Evolutionary conservation across 2,329 filamentous ascomycete species (phyloP).

Genomic region (Colletotrichum phormii): DNA sequence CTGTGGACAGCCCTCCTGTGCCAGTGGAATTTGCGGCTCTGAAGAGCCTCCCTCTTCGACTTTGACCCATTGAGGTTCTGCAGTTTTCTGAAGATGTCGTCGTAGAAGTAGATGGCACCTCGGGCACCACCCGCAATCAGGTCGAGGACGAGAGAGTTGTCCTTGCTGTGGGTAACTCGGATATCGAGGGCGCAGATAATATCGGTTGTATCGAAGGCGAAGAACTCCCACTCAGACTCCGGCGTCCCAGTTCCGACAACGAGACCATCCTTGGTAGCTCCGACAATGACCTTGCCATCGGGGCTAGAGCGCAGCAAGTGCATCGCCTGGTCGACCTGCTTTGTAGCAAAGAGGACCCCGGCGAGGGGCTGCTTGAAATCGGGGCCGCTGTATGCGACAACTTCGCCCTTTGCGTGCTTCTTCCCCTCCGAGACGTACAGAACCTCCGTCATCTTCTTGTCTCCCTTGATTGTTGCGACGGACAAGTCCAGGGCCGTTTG

Average conservation of each 20-base stretch:
- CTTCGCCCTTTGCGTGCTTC: slow-evolving; percentile 41
- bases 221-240: slow-evolving; percentile 63
- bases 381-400: slow-evolving; percentile 58
- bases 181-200: slow-evolving; percentile 76
- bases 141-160: slow-evolving; percentile 64
- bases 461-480: slow-evolving; percentile 52
- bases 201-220: slow-evolving; percentile 69
- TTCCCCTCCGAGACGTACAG: slow-evolving; percentile 43
- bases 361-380: slow-evolving; percentile 42
- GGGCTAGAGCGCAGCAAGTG: slow-evolving; percentile 60
- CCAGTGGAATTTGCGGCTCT: slow-evolving; percentile 84
- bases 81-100: slow-evolving; percentile 75
- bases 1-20: slow-evolving; percentile 86
- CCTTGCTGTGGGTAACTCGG: slow-evolving; percentile 51
- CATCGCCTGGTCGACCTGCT: slow-evolving; percentile 49
- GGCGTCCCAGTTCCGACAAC: slow-evolving; percentile 67
- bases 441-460: slow-evolving; percentile 53
- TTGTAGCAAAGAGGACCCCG: slow-evolving; percentile 51
- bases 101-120: slow-evolving; percentile 85
- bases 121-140: slow-evolving; percentile 81
- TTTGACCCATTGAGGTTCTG: slow-evolving; percentile 52
- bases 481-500: slow-evolving; percentile 59
- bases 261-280: slow-evolving; percentile 56
- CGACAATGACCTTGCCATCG: slow-evolving; percentile 67
- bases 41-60: slow-evolving; percentile 60